Evolutionary conservation across 2,329 filamentous ascomycete genomes (phyloP), one percentile per base, ranked within the genome.

Genomic region (Dryadomyces quercus-mongolicae): DNA sequence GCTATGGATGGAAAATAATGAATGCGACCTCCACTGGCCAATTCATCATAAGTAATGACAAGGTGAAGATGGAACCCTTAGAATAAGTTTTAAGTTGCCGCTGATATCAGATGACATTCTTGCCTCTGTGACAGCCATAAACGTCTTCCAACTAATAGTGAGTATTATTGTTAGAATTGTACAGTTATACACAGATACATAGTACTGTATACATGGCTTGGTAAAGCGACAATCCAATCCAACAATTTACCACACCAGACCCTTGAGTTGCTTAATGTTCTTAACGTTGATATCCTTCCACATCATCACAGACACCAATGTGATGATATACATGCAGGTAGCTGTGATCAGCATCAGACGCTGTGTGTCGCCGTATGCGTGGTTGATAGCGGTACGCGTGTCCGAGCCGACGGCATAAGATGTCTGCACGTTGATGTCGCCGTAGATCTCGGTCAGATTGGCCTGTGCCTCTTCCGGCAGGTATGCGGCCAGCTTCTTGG

Each of bases 321-420:
- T 54, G 16, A 60, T n/a, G 3, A 38, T 36, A 31, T 54, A 51
- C 42, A 73, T 67, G 12, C 62, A 68, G 13, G 67, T 69, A 31
- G 72, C 74, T 1, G 69, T 70, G 42, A 76, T 70, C 54, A 74
- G 64, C 71, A 77, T 74, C 44, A 67, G 63, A 53, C 65, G 66
- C 60, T 76, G 74, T 0, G 73, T 67, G 47, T 76, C 71, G 5
- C 69, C 73, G 59, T 85, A 86, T 0, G 81, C 78, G 21, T 64
- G 63, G 52, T 80, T 74, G 60, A 85, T 80, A 1, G 75, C 80
- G 8, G 68, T 60, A 34, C 81, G 65, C 3, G 71, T 71, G 0
- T 73, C 67, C 7, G 68, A 73, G 13, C 77, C 78, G 43, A 72
- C 61, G 0, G 71, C 66, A 61, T 79, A 82, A 22, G 66, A 66